Conservation (phyloP, 1,284 basidiomycete genomes). For the Schizophyllum amplum region DNA sequence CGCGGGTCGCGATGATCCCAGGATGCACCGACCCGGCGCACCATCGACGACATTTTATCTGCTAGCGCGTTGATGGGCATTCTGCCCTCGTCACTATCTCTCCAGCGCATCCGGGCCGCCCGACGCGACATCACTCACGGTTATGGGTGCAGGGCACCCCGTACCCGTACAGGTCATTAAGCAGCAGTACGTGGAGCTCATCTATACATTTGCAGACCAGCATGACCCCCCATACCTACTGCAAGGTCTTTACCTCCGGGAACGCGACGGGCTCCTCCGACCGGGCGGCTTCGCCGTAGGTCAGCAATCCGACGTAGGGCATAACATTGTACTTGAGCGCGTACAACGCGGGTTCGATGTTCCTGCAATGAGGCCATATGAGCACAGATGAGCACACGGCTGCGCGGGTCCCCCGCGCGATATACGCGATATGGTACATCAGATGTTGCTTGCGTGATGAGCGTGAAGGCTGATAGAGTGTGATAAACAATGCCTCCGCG, state of each 20-base stretch:
- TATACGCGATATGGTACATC: neutral
- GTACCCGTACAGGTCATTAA: neutral
- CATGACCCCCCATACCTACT: neutral
- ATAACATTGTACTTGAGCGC: slow-evolving; percentile 84
- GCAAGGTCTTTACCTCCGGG: slow-evolving; percentile 15
- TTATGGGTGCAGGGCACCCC: neutral
- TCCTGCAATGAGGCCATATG: too few relatives aligned
- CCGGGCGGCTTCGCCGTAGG: slow-evolving; percentile 66
- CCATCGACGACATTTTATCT: neutral
- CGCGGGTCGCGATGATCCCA: neutral
- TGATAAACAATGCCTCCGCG: neutral
- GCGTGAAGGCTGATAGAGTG: neutral
- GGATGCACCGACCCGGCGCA: neutral
- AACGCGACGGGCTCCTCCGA: slow-evolving; percentile 46
- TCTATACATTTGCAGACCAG: neutral
- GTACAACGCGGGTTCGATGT: slow-evolving; percentile 60
- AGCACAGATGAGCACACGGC: neutral
- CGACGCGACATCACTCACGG: neutral
- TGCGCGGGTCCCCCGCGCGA: neutral
- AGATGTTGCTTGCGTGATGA: neutral
- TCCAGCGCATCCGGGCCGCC: neutral
- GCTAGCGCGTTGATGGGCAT: neutral
- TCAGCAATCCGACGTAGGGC: slow-evolving; percentile 80
- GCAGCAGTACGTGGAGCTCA: neutral
- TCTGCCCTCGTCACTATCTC: neutral